Conservation (phyloP, 768 basidiomycete species). For the Lactifluus volemus region DNA sequence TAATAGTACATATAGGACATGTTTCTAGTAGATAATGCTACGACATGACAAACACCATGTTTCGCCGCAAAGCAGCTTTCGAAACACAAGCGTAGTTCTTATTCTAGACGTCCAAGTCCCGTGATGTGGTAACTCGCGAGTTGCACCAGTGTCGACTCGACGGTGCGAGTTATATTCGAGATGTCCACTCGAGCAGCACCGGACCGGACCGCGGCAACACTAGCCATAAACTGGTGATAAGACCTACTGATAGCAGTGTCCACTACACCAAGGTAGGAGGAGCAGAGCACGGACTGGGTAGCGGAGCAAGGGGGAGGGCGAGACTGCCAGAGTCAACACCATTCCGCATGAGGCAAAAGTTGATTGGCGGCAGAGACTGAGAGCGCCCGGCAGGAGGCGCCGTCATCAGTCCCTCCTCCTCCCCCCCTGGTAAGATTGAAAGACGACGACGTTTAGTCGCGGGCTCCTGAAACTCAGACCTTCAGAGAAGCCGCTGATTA, state of each 20-base stretch:
- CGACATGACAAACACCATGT: no score
- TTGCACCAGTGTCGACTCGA: no score
- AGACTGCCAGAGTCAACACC: conserved; percentile 1
- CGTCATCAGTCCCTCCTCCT: conserved; percentile 7
- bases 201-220: no score
- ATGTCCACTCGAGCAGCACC: no score
- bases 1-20: no score
- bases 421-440: conserved; percentile 1
- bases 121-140: no score
- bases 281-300: conserved; percentile 14
- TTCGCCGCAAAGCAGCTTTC: no score
- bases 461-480: conserved; percentile 18
- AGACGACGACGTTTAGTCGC: conserved; percentile 20
- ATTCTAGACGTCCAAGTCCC: no score
- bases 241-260: not conserved
- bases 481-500: conserved; percentile 10
- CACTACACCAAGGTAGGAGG: conserved; percentile 12
- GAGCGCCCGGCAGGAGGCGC: conserved; percentile 6
- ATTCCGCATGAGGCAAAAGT: conserved; percentile 2
- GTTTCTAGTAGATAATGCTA: no score
- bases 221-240: not conserved
- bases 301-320: not conserved
- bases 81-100: no score
- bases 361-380: conserved; percentile 9
- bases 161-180: no score